Evolutionary conservation across 345 rosid genomes (phyloP), one percentile per base, ranked within the genome.

Genomic region (Passiflora organensis): DNA sequence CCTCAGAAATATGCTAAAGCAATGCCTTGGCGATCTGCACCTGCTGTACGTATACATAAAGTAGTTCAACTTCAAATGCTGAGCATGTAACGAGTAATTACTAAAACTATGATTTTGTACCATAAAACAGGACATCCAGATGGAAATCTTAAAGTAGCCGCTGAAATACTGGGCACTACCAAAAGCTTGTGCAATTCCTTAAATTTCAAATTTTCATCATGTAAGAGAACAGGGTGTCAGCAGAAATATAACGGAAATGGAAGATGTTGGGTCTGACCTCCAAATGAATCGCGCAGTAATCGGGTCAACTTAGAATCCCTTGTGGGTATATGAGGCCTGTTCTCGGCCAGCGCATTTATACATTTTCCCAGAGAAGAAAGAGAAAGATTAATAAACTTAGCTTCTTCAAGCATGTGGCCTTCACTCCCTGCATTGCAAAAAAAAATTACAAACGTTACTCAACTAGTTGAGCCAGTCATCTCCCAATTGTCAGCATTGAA

Each of bases 271-370:
- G 49, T 56, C 36, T 76, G 57, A 90, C 97, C 96, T 71, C 97
- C 96, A 48, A 85, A 91, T 58, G 97, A 85, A 81, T 87, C 96
- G 25, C 97, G 95, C 60, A 91, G 87, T 79, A 91, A 81, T 77
- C 96, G 80, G 46, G 97, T 91, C 65, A 91, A 74, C 71, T 85
- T 91, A 38, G 97, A 91, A 60, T 91, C 97, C 78, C 97, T 83
- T 14, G 85, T 82, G 43, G 97, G 97, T 75, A 91, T 87, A 70
- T 91, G 97, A 19, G 88, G 69, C 71, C 88, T 73, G 69, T 87
- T 87, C 74, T 87, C 97, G 61, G 97, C 96, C 80, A 91, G 68
- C 49, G 97, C 97, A 75, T 91, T 91, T 74, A 91, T 87, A 66
- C 97, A 91, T 72, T 85, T 91, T 9, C 97, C 97, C 11, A 91